phyloP scores from a whole-genome alignment of 2,329 filamentous ascomycete species.

The Dothistroma septosporum region DNA sequence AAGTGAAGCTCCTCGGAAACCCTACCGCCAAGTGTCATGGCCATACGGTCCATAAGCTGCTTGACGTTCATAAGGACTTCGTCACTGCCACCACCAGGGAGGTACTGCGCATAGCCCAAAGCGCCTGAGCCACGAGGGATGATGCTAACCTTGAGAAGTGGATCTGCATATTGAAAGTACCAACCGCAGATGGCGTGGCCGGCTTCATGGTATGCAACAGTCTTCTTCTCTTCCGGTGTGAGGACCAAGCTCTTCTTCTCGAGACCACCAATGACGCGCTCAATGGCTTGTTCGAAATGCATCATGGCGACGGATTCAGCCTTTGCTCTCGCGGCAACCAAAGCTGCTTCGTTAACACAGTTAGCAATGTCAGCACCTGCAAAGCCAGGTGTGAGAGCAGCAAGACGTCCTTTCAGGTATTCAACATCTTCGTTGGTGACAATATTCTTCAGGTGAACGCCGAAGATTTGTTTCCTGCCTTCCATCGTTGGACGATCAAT shows the following conservation, averaged over 20 bases:
- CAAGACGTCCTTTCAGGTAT: constrained; percentile 78
- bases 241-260: constrained; percentile 97
- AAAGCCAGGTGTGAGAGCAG: constrained; percentile 91
- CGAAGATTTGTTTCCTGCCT: constrained; percentile 92
- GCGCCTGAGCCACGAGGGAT: constrained; percentile 93
- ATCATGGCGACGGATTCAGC: constrained; percentile 77
- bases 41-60: constrained; percentile 99
- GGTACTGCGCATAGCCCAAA: constrained; percentile 92
- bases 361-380: constrained; percentile 98
- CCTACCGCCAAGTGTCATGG: constrained; percentile 94
- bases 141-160: constrained; percentile 95
- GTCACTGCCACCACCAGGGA: constrained; percentile 84
- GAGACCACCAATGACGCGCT: constrained; percentile 91
- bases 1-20: constrained; percentile 97
- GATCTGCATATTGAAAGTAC: constrained; percentile 96
- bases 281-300: constrained; percentile 96
- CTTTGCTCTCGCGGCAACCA: constrained; percentile 82
- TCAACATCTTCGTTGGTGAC: constrained; percentile 88
- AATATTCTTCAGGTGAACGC: constrained; percentile 90
- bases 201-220: constrained; percentile 96
- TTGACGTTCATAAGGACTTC: constrained; percentile 93
- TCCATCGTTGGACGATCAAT: constrained; percentile 97
- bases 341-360: constrained; percentile 93
- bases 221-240: constrained; percentile 87
- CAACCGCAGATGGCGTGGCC: constrained; percentile 98